Percentiles rank a stretch among this genome's conserved stretches.
Evolutionary conservation across 345 rosid species (phyloP).

Genomic region (Mangifera indica): DNA sequence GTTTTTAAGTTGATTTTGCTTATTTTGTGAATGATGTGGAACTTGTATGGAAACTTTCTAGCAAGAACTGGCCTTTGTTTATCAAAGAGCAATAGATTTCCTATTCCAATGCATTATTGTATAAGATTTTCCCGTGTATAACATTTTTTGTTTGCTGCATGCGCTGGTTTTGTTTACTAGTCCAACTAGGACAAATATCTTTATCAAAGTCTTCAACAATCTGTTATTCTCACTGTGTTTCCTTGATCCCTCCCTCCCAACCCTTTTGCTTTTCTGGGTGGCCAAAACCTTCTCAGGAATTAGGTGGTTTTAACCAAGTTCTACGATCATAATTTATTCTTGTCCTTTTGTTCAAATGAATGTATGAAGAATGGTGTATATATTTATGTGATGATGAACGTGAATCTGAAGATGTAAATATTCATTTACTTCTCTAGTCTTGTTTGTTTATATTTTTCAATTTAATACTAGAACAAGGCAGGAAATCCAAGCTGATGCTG

Average conservation of each 20-base stretch:
- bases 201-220: not conserved
- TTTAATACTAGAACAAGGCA: slow-evolving; percentile 53
- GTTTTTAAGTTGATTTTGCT: too few species aligned
- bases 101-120: not conserved
- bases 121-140: not conserved
- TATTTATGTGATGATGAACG: not conserved
- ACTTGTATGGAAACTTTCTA: not conserved
- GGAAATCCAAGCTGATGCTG: slow-evolving; percentile 88
- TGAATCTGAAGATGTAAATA: not conserved
- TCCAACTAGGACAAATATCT: not conserved
- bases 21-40: too few species aligned
- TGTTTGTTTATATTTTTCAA: not conserved
- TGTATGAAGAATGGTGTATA: not conserved
- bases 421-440: not conserved
- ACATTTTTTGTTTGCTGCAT: not conserved
- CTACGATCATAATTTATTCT: not conserved
- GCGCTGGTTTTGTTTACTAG: not conserved
- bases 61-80: not conserved
- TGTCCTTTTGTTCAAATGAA: not conserved
- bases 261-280: not conserved
- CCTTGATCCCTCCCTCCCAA: not conserved
- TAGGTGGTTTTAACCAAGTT: not conserved
- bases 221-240: not conserved
- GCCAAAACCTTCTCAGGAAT: not conserved
- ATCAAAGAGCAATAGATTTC: not conserved